Base-by-base conservation (phyloP, 2,329 filamentous ascomycete species). In the Tolypocladium amazonense region DNA sequence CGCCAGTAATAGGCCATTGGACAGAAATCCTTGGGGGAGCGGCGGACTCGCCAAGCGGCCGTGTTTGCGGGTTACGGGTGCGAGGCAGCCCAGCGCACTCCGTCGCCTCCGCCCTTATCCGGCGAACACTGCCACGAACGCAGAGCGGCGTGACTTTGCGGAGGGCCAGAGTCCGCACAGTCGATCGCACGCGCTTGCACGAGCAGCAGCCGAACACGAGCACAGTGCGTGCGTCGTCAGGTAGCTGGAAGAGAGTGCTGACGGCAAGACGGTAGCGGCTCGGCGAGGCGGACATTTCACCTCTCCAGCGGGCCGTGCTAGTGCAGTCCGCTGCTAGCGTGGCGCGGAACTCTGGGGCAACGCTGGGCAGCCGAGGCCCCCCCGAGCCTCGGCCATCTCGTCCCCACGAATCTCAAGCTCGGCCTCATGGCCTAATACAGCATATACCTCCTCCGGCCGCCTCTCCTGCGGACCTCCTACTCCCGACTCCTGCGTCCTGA, bases 301-400 rank as follows among this genome's bases (percentile, higher is more conserved):
- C 35, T 37, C 43, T 4, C 50, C 25, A 50, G 47, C 47, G 47
- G 50, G 50, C 50, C 27, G 18, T 53, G 30, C 50, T 53, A 53
- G 27, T 33, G 30, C 27, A 23, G 12, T 20, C 27, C 20, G 25
- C 27, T 9, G 27, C 47, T 52, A 52, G 47, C 27, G 54, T 54
- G 41, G 25, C 33, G 33, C 37, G 30, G 33, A 54, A 61, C 56
- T 64, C 64, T 64, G 63, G 62, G 57, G 61, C 60, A 43, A 1
- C n/a, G 39, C 39, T n/a, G 39, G 39, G 39, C 39, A 60, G 55
- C 63, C 63, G 62, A 61, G 63, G 60, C 60, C 63, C 63, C 58
- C 53, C 39, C 39, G 57, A 59, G 58, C 64, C 64, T 64, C 64
- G 63, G 50, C 55, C 57, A 27, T 52, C 58, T 58, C 38, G 52